Evolutionary conservation across 495 filamentous ascomycete genomes (phyloP), one percentile per base, ranked within the genome.

Genomic region (Aspergillus ellipticus): DNA sequence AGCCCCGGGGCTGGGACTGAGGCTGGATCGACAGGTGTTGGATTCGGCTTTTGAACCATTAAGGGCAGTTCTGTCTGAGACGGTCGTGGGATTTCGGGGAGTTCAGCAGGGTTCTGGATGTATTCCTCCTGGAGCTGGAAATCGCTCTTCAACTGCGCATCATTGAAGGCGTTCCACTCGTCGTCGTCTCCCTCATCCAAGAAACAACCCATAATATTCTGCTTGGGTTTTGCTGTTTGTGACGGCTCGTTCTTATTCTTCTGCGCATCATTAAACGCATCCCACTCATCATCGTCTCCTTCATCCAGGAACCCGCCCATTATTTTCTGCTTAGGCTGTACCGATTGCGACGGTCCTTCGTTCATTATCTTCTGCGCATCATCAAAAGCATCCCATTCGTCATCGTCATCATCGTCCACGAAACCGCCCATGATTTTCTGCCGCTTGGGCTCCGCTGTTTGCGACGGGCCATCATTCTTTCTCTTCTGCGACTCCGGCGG

Each of bases 361-460:
- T 74, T 76, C 64, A 83, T 86, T 42, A 74, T 66, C 61, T 79
- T 79, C 49, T 73, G 64, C 22, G 64, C 67, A 33, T 69, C 53
- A 37, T 54, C 37, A 60, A 67, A 49, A 28, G 71, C 55, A 33
- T 68, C 71, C 59, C 64, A 58, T 24, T 61, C 65, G 17, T 68
- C 67, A n/a, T 61, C 61, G 28, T 74, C 68, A n/a, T 70, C 68
- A 33, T 71, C 68, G 15, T 71, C 71, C 39, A 79, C 46, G 43
- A 83, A 83, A 15, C 79, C 79, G 37, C 78, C 78, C 19, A 76
- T 58, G 4, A 71, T 69, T 55, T 65, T 76, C 50, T 66, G 68
- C 48, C 71, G 56, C 60, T 77, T 79, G 45, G 72, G 66, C 61
- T 74, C 66, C 20, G 69, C 48, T 29, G 57, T 33, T 51, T 74